Conservation (phyloP, 2,329 filamentous ascomycete genomes). For the Penicillium sp. region DNA sequence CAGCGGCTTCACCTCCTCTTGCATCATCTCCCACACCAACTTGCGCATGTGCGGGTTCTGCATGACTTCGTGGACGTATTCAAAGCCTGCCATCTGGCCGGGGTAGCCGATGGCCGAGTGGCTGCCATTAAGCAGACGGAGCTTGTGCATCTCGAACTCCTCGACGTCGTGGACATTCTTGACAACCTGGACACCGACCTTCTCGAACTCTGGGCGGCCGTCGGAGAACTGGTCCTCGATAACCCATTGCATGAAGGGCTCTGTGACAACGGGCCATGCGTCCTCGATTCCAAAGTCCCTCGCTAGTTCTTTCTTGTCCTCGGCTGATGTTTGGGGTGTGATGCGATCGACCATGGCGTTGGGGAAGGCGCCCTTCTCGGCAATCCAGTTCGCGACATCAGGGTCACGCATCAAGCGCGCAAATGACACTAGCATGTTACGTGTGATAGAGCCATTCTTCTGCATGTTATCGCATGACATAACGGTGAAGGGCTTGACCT, state of each 20-base stretch:
- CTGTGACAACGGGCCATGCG: conserved; percentile 54
- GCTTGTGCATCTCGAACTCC: conserved; percentile 57
- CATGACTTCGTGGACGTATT: conserved; percentile 56
- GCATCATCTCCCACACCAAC: conserved; percentile 56
- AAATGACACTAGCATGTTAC: conserved; percentile 52
- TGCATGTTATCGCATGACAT: conserved; percentile 59
- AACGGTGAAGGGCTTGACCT: conserved; percentile 54
- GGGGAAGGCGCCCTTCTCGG: conserved; percentile 50
- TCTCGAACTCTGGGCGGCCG: conserved; percentile 53
- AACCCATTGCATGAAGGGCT: conserved; percentile 58
- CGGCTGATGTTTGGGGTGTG: conserved; percentile 49
- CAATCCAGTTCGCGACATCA: conserved; percentile 51
- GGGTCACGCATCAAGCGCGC: conserved; percentile 47
- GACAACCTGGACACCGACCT: conserved; percentile 54
- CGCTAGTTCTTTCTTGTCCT: conserved; percentile 47
- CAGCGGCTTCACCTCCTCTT: conserved; percentile 53
- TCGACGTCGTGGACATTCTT: conserved; percentile 52
- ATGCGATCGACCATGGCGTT: conserved; percentile 58
- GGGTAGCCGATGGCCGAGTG: conserved; percentile 55
- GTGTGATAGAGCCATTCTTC: conserved; percentile 55
- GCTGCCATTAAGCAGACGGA: conserved; percentile 53
- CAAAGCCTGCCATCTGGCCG: conserved; percentile 52
- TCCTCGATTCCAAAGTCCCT: conserved; percentile 50
- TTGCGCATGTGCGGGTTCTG: conserved; percentile 48
- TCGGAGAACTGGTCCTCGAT: conserved; percentile 53